Evolutionary conservation across 495 filamentous ascomycete genomes (phyloP).

Genomic region (Penicillium taxi): DNA sequence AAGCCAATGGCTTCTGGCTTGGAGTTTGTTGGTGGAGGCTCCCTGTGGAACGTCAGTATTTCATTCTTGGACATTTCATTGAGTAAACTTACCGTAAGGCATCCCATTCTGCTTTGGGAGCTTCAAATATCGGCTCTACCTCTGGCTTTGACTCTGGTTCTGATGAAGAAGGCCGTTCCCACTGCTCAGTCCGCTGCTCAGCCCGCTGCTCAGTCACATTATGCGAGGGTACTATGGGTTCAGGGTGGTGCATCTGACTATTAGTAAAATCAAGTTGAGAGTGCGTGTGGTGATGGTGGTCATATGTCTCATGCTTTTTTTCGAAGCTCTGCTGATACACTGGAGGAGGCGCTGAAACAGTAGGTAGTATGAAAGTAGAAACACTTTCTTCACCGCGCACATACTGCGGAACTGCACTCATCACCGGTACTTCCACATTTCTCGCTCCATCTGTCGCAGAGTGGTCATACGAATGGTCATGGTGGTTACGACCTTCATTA

Average conservation of each 20-base stretch:
- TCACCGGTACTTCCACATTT: conserved; percentile 9
- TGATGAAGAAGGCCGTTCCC: conserved; percentile 28
- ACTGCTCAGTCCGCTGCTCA: too few species aligned
- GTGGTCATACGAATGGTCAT: conserved; percentile 2
- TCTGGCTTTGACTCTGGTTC: conserved; percentile 33
- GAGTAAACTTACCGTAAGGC: conserved; percentile 46
- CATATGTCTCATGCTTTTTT: neutral
- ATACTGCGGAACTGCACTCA: conserved; percentile 38
- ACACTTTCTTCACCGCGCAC: conserved; percentile 41
- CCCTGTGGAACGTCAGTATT: conserved; percentile 40
- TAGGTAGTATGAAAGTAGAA: conserved; percentile 25
- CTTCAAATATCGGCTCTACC: conserved; percentile 34
- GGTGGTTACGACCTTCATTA: too few species aligned
- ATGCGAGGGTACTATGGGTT: conserved; percentile 33
- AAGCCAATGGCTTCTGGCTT: conserved; percentile 73
- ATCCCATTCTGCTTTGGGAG: conserved; percentile 59
- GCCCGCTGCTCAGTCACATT: conserved; percentile 9
- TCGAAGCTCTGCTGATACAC: conserved; percentile 1
- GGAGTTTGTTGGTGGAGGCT: conserved; percentile 64
- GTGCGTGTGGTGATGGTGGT: conserved; percentile 3
- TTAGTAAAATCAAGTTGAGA: neutral
- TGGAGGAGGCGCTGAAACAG: conserved; percentile 9
- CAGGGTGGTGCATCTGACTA: conserved; percentile 20
- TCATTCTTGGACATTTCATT: neutral
- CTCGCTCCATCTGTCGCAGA: neutral